phyloP scores from a whole-genome alignment of 2,329 filamentous ascomycete genomes.

The Botryotinia calthae region DNA sequence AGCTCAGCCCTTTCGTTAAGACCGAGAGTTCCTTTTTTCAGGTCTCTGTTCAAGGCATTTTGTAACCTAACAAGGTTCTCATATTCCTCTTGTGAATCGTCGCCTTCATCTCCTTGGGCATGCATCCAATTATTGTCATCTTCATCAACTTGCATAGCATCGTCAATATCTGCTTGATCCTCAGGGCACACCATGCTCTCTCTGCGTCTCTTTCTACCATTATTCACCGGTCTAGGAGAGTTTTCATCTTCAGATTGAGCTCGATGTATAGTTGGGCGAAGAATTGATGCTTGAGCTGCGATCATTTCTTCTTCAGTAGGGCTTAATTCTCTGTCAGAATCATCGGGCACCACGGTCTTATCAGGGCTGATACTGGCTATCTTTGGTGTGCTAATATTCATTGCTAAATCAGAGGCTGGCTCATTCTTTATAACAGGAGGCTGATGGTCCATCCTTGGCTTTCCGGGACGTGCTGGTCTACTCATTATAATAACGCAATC shows the following conservation, averaged over 20 bases:
- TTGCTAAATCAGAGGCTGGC: neutral
- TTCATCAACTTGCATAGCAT: slow-evolving; percentile 19
- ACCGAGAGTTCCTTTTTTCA: neutral
- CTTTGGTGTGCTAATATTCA: neutral
- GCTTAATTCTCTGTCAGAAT: neutral
- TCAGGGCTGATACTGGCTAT: neutral
- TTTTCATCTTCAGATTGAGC: neutral
- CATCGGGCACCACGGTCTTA: neutral
- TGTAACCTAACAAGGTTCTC: neutral
- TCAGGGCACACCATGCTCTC: neutral
- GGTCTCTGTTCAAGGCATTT: neutral
- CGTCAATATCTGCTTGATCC: slow-evolving; percentile 18
- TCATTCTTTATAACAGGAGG: neutral
- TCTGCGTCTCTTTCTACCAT: neutral
- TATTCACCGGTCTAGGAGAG: neutral
- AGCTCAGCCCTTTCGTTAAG: neutral
- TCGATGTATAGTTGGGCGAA: neutral
- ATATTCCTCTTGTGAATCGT: slow-evolving; percentile 13
- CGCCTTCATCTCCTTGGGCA: neutral
- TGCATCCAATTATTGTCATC: slow-evolving; percentile 15
- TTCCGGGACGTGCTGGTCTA: neutral
- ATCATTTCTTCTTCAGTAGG: slow-evolving; percentile 17
- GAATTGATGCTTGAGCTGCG: slow-evolving; percentile 3
- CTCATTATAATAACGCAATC: neutral
- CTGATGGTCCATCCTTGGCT: neutral